These are phyloP conservation scores for Candida piceae DNA, from an alignment of 805 yeast species.

Conservation along the genomic window DNA sequence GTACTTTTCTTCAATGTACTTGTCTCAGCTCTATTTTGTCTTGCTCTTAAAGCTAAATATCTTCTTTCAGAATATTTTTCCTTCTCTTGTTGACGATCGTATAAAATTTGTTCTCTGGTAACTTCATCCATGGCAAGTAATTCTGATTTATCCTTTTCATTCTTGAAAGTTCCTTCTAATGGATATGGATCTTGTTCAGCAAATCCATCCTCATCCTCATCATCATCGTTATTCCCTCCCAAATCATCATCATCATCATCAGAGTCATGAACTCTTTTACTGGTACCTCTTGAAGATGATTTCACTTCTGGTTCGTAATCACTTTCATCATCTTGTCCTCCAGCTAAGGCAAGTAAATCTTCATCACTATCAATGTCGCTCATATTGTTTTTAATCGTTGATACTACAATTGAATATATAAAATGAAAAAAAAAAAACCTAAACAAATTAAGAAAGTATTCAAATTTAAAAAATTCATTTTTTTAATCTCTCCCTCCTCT, in stretches of 20 bases:
- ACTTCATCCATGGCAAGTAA: conserved; percentile 80
- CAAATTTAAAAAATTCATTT: no score
- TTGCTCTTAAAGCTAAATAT: conserved; percentile 78
- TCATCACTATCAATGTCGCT: conserved; percentile 90
- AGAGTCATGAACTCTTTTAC: conserved; percentile 8
- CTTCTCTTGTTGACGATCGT: conserved; percentile 89
- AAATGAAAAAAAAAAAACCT: no score
- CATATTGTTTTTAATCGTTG: no score
- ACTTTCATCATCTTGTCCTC: conserved; percentile 33
- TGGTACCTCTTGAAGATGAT: conserved; percentile 20
- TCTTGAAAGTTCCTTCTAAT: conserved; percentile 82
- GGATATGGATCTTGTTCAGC: conserved; percentile 77
- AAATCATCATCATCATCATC: conserved; percentile 22
- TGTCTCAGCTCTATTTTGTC: conserved; percentile 42
- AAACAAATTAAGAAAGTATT: no score
- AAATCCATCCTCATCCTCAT: conserved; percentile 33
- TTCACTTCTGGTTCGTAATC: conserved; percentile 33
- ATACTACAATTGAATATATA: no score
- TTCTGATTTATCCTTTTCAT: conserved; percentile 67
- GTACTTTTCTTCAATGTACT: conserved; percentile 26
- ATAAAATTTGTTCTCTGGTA: conserved; percentile 84
- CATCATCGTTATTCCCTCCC: conserved; percentile 32
- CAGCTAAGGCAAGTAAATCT: conserved; percentile 94
- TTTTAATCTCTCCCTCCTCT: no score
- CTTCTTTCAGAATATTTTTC: conserved; percentile 82